These are phyloP conservation scores for Friedmanniomyces endolithicus DNA, from an alignment of 495 filamentous ascomycete genomes.

Conservation along the genomic window DNA sequence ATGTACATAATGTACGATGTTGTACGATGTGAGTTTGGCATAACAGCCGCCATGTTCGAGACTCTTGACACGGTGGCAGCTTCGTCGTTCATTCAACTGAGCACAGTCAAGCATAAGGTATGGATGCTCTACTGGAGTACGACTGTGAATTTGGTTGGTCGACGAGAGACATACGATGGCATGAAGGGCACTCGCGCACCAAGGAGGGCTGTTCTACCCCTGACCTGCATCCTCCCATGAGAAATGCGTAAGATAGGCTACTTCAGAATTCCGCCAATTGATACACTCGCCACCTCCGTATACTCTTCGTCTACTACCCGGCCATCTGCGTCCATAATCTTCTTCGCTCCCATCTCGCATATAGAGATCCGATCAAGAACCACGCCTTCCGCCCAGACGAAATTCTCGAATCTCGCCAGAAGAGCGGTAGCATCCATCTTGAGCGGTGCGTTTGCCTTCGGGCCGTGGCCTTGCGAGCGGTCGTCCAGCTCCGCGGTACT, in stretches of 20 bases:
- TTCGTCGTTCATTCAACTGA: too few relatives aligned
- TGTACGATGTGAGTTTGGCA: background rate
- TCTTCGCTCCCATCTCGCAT: conserved; percentile 35
- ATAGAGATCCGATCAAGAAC: conserved; percentile 28
- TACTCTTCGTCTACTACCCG: conserved; percentile 28
- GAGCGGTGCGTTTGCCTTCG: conserved; percentile 22
- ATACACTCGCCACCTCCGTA: conserved; percentile 23
- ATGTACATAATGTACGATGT: background rate
- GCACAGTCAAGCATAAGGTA: too few relatives aligned
- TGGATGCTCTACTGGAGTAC: too few relatives aligned
- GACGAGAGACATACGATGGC: too few relatives aligned
- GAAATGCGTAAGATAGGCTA: too few relatives aligned
- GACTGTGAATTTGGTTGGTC: too few relatives aligned
- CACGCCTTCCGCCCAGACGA: conserved; percentile 29
- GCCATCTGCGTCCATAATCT: conserved; percentile 23
- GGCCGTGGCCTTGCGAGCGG: conserved; percentile 20
- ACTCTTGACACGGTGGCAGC: too few relatives aligned
- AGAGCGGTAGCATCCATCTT: conserved; percentile 29
- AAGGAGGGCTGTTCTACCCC: too few relatives aligned
- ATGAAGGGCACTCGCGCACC: too few relatives aligned
- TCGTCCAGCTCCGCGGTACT: background rate
- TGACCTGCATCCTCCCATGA: too few relatives aligned
- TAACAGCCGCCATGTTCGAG: too few relatives aligned
- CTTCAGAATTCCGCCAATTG: background rate
- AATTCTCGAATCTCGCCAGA: conserved; percentile 27